Conservation (phyloP, 805 yeast species). For the Saccharomycopsis sp. region DNA sequence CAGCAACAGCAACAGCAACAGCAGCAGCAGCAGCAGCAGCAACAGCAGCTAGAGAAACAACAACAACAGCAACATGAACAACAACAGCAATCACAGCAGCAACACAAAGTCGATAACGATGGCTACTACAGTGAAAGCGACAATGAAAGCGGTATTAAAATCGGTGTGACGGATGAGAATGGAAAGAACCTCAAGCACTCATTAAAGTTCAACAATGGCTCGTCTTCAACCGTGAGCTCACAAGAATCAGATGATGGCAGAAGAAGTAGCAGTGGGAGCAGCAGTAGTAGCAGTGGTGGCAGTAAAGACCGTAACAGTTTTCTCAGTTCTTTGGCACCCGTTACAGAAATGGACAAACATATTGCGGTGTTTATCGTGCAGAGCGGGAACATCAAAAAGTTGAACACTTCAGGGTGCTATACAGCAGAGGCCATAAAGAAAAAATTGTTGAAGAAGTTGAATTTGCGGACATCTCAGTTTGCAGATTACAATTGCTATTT, state of each 20-base stretch:
- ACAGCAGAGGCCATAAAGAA: constrained; percentile 71
- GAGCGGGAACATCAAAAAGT: constrained; percentile 60
- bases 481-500: constrained; percentile 54
- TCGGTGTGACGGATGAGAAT: background rate
- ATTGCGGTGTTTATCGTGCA: constrained; percentile 61
- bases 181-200: background rate
- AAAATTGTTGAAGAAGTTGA: constrained; percentile 53
- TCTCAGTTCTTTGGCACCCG: constrained; percentile 14
- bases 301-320: constrained; percentile 1
- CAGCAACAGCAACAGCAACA: no score
- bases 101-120: constrained; percentile 12
- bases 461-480: constrained; percentile 35
- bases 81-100: no score
- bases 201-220: constrained; percentile 1
- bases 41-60: no score
- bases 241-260: constrained; percentile 5
- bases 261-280: background rate
- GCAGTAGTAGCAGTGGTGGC: background rate
- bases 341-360: constrained; percentile 24
- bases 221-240: constrained; percentile 16
- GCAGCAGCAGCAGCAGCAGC: constrained; percentile 20
- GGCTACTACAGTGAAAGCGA: constrained; percentile 8
- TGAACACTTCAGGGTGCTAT: constrained; percentile 70
- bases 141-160: background rate
- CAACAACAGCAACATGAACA: no score